Conservation (phyloP, 345 rosid genomes). For the Ricinus communis region DNA sequence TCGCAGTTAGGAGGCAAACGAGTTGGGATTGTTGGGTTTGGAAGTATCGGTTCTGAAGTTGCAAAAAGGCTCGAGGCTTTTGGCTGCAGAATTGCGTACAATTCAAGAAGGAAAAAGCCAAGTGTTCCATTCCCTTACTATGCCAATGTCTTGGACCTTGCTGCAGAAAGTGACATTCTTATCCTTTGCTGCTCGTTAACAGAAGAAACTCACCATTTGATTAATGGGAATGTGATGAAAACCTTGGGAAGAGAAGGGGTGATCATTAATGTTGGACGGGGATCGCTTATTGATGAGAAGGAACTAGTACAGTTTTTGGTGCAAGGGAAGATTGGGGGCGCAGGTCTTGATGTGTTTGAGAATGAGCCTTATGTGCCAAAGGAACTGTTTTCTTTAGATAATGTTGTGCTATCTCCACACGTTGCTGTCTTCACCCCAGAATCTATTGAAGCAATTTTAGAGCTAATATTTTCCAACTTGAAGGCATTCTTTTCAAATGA, state of each 20-base stretch:
- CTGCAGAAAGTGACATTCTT: conserved; percentile 17
- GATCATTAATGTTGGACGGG: conserved; percentile 26
- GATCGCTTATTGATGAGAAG: conserved; percentile 23
- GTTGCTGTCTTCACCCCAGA: conserved; percentile 14
- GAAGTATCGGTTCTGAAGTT: conserved; percentile 18
- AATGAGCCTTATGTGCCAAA: conserved; percentile 23
- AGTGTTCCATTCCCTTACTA: conserved; percentile 18
- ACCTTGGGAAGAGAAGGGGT: conserved; percentile 22
- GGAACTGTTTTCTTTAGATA: conserved; percentile 15
- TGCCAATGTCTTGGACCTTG: conserved; percentile 6
- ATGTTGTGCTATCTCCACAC: conserved; percentile 29
- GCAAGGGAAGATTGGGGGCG: conserved; percentile 20
- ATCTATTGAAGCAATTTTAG: conserved; percentile 8
- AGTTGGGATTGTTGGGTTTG: conserved; percentile 25
- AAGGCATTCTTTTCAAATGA: conserved; percentile 23
- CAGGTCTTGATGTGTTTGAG: conserved; percentile 33
- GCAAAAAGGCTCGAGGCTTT: conserved; percentile 21
- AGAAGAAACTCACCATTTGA: conserved; percentile 11
- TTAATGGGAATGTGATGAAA: conserved; percentile 17
- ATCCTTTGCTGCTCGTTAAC: conserved; percentile 13
- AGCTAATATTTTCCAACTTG: conserved; percentile 13
- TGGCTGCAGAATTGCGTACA: conserved; percentile 27
- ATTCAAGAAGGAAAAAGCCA: conserved; percentile 19
- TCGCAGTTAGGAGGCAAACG: conserved; percentile 24
- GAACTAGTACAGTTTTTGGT: conserved; percentile 21